phyloP scores from a whole-genome alignment of 495 filamentous ascomycete genomes.

The Neurospora sp. region DNA sequence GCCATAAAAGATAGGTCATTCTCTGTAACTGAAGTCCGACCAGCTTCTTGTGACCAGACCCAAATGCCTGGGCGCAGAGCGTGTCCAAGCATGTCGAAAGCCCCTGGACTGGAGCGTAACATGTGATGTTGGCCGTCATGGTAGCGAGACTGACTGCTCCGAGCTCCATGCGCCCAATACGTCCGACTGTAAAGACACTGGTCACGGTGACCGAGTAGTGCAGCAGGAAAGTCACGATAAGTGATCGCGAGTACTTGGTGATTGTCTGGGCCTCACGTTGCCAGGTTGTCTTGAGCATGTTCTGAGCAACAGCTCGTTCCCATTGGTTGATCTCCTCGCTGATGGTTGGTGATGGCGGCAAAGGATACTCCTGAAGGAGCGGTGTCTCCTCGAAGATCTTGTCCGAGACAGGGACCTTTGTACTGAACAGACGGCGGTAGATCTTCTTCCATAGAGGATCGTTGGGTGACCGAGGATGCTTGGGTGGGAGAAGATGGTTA shows the following conservation, averaged over 20 bases:
- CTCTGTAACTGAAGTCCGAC: constrained; percentile 64
- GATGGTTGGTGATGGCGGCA: constrained; percentile 9
- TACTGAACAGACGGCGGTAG: constrained; percentile 35
- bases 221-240: constrained; percentile 61
- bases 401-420: constrained; percentile 36
- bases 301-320: constrained; percentile 66
- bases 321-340: constrained; percentile 39
- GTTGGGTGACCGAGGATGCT: constrained; percentile 32
- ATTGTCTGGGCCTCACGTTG: constrained; percentile 64
- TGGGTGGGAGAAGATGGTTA: constrained; percentile 61
- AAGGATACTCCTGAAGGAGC: background rate
- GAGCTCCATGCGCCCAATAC: constrained; percentile 51
- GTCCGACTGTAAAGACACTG: constrained; percentile 57
- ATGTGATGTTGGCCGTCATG: constrained; percentile 67
- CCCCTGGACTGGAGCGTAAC: constrained; percentile 61
- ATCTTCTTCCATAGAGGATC: constrained; percentile 14
- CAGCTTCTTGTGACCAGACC: constrained; percentile 54
- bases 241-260: constrained; percentile 42
- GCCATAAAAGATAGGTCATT: constrained; percentile 57
- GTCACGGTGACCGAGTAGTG: constrained; percentile 65
- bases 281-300: constrained; percentile 74
- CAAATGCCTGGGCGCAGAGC: constrained; percentile 65
- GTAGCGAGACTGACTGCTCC: constrained; percentile 54
- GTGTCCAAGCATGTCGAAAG: constrained; percentile 63
- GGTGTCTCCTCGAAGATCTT: background rate